Evolutionary conservation across 75 land plant species (phyloP), one percentile per base, ranked within the genome.

Genomic region (Pseudotsuga menziesii): DNA sequence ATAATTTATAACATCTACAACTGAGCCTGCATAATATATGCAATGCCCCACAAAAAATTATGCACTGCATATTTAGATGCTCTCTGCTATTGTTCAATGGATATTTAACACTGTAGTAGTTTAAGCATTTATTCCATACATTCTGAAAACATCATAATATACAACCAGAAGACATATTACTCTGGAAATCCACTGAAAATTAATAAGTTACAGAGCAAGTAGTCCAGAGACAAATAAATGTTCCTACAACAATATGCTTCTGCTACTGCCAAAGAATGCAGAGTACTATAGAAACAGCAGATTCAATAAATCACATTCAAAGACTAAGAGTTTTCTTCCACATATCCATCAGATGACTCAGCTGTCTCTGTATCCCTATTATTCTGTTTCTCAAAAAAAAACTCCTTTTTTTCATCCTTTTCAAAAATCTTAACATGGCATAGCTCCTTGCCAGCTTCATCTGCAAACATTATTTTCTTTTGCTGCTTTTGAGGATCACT

Each of bases 381-480:
- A 36, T 20, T 67, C 19, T 4, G 39, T 35, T 66, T 66, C 19
- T 44, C 48, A 44, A 44, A 44, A 15, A 5, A 4, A 22, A 3
- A 16, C 2, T 67, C 69, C 70, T 36, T 44, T n/a, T 69, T 35
- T 44, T 69, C 72, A n/a, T 69, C 72, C 5, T 19, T 69, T 61
- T 82, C 76, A 20, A 89, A 86, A 54, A 84, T 55, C 83, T 85
- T 90, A 22, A 92, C 85, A 67, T 92, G 85, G 78, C 94, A 92
- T 1, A 92, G 89, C 48, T 62, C 14, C 19, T 79, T 82, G 58
- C 94, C 94, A 73, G 82, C 85, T 81, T 92, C 94, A 84, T 92
- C 94, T 22, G 94, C 94, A 82, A 92, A 92, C 4, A 58, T 78
- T 17, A 92, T 80, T 71, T 86, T 91, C 66, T 57, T 90, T 75